Conservation (phyloP, 2,329 filamentous ascomycete species). For the Canariomyces notabilis region DNA sequence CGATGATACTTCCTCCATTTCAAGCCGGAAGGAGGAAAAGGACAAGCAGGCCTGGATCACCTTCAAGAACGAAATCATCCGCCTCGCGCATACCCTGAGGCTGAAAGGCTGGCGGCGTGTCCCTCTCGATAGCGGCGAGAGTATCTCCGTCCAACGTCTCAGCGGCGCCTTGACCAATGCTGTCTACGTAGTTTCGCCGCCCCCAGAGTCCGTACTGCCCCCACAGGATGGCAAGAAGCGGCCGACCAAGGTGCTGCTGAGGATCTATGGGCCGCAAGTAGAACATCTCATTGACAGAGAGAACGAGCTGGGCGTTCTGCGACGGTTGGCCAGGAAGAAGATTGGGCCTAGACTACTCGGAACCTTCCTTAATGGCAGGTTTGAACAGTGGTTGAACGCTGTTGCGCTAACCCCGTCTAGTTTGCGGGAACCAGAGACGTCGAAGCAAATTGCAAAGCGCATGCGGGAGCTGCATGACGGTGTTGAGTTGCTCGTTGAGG, state of each 20-base stretch:
- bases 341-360: conserved; percentile 89
- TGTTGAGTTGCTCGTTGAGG: conserved; percentile 74
- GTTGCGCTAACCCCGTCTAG: conserved; percentile 71
- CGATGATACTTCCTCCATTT: conserved; percentile 39
- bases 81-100: conserved; percentile 79
- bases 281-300: conserved; percentile 94
- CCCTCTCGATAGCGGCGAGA: conserved; percentile 62
- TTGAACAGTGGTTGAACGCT: conserved; percentile 90
- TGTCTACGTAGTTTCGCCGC: conserved; percentile 88
- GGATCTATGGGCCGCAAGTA: conserved; percentile 91
- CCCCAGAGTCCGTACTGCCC: conserved; percentile 52
- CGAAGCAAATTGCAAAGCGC: conserved; percentile 89
- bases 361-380: conserved; percentile 90
- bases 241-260: conserved; percentile 70
- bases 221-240: conserved; percentile 36
- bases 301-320: conserved; percentile 79
- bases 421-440: conserved; percentile 75
- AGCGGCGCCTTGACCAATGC: conserved; percentile 95
- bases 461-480: conserved; percentile 96
- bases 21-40: conserved; percentile 51
- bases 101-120: conserved; percentile 90
- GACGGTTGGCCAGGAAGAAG: conserved; percentile 80
- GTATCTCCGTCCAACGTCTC: conserved; percentile 66
- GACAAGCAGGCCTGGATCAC: conserved; percentile 73
- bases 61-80: conserved; percentile 91